Base-by-base conservation (phyloP, 805 yeast genomes). In the Candida rishiriensis region DNA sequence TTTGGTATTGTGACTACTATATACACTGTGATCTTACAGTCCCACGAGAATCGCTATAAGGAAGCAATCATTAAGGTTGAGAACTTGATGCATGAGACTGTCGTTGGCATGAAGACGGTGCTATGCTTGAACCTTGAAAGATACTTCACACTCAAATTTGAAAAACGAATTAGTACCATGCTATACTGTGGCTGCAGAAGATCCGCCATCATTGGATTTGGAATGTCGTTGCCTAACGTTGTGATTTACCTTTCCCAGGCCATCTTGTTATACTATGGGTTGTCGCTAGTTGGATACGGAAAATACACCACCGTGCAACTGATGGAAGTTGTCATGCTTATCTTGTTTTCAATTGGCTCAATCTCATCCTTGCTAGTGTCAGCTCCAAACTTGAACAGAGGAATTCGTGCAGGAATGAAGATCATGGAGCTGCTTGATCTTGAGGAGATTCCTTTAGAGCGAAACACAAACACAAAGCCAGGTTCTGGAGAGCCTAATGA, bases 331-430 rank as follows among this genome's bases (percentile, higher is more conserved):
- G 74, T 87, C 42, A 75, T 90, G 1, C 61, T 93, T 47, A 65
- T 91, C 18, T 66, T 88, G 1, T 88, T 91, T 58, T 81, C 96
- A 0, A 68, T 88, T 29, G 72, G 81, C 40, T 77, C 81, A 12
- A 78, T 91, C 14, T 73, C 81, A 3, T 68, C 73, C 16, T 55
- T 86, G 21, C 65, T 89, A 35, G 63, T 72, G 13, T 79, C 82
- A 46, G 66, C 90, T n/a, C 96, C 98, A 0, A 86, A 83, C 47
- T 73, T 89, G 3, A 76, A 84, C 16, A 76, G 89, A 46, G 96
- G 96, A 1, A 83, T 87, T 56, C 67, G 90, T 53, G 88, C 87
- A 10, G 88, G 83, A 0, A 71, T 76, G 18, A 68, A 72, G 50
- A 63, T 84, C 1, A 64, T 76, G 42, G 61, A 64, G 16, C 54